Conservation (phyloP, 192 early-diverging fungal genomes). For the Tieghemiomyces parasiticus region DNA sequence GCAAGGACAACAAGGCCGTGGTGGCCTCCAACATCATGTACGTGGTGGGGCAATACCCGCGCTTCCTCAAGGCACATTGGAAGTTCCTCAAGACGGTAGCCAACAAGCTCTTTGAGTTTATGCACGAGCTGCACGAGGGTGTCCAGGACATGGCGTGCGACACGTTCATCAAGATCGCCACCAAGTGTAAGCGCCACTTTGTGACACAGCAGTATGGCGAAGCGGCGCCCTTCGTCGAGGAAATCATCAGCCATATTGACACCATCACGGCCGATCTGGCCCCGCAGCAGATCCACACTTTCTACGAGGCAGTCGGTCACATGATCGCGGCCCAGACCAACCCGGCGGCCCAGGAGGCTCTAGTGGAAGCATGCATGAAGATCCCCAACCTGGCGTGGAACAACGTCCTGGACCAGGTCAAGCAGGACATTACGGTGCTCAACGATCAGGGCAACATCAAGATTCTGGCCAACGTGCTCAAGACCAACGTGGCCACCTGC, state of each 20-base stretch:
- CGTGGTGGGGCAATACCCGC: conserved; percentile 99
- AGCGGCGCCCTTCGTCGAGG: conserved; percentile 84
- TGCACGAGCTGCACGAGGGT: conserved; percentile 99
- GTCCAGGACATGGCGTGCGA: conserved; percentile 99
- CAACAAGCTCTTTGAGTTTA: conserved; percentile 99
- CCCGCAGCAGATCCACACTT: conserved; percentile 91
- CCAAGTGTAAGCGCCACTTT: conserved; percentile 95
- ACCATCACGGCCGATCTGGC: conserved; percentile 78
- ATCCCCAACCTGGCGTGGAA: conserved; percentile 84
- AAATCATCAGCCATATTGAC: conserved; percentile 72
- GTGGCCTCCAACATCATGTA: conserved; percentile 99
- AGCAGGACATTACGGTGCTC: conserved; percentile 44
- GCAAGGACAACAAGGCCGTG: conserved; percentile 99
- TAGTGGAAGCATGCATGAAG: conserved; percentile 80
- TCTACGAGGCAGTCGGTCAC: conserved; percentile 96
- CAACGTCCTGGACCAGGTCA: conserved; percentile 53
- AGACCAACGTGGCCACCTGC: conserved; percentile 90
- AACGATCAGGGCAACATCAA: conserved; percentile 74
- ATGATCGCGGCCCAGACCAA: conserved; percentile 92
- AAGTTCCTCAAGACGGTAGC: conserved; percentile 99
- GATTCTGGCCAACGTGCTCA: conserved; percentile 81
- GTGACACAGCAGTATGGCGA: conserved; percentile 85
- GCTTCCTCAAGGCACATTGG: conserved; percentile 99
- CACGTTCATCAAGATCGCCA: conserved; percentile 98
- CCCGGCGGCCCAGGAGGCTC: conserved; percentile 55